These are phyloP conservation scores for Trichoderma koningii DNA, from an alignment of 2,329 filamentous ascomycete species.

Conservation along the genomic window DNA sequence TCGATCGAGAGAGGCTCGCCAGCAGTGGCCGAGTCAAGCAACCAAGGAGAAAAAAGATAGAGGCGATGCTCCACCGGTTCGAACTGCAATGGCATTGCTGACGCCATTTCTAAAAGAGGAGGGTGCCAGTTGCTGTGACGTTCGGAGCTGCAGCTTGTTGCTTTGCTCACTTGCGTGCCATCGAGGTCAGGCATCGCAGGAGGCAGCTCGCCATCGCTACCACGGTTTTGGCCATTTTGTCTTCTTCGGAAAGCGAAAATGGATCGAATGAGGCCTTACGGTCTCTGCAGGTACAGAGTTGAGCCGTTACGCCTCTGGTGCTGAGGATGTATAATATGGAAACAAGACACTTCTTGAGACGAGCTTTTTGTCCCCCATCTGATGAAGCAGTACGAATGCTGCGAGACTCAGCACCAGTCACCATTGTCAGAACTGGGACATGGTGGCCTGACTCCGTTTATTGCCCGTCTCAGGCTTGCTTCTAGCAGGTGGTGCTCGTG, in stretches of 20 bases:
- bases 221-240: not conserved
- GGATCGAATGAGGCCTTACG: slow-evolving; percentile 12
- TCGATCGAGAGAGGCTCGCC: not conserved
- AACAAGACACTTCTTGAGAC: not conserved
- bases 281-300: not conserved
- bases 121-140: not conserved
- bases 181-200: not conserved
- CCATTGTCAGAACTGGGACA: not conserved
- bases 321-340: not conserved
- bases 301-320: not conserved
- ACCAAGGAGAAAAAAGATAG: not conserved
- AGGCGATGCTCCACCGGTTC: not conserved
- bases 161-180: not conserved
- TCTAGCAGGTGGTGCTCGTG: not conserved
- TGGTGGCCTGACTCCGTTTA: slow-evolving; percentile 15
- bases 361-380: not conserved
- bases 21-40: not conserved
- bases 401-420: not conserved
- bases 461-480: slow-evolving; percentile 13
- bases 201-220: slow-evolving; percentile 8
- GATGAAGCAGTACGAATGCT: not conserved
- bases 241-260: not conserved
- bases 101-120: not conserved
- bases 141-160: not conserved
- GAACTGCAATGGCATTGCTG: not conserved